These are phyloP conservation scores for Paraphaeosphaeria minitans DNA, from an alignment of 2,329 filamentous ascomycete genomes.

Conservation along the genomic window DNA sequence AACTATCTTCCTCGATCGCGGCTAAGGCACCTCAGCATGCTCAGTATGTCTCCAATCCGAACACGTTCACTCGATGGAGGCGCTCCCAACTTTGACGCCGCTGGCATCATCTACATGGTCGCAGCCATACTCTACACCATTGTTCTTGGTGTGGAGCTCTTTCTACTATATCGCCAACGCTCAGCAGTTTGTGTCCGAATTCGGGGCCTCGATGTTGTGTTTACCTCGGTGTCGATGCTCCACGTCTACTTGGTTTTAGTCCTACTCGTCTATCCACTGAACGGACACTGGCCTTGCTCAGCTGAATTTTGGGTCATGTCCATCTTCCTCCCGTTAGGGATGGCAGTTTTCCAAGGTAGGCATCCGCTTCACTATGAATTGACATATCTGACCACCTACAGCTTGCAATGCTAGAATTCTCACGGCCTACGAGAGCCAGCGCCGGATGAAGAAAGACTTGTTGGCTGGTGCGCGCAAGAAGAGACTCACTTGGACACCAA, in stretches of 20 bases:
- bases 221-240: slow-evolving; percentile 41
- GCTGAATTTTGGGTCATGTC: slow-evolving; percentile 50
- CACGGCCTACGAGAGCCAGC: slow-evolving; percentile 43
- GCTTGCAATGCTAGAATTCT: slow-evolving; percentile 46
- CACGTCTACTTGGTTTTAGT: slow-evolving; percentile 45
- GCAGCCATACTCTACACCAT: slow-evolving; percentile 42
- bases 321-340: slow-evolving; percentile 44
- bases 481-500: slow-evolving; percentile 35
- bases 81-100: slow-evolving; percentile 36
- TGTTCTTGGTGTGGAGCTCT: slow-evolving; percentile 35
- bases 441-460: slow-evolving; percentile 41
- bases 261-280: slow-evolving; percentile 45
- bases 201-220: slow-evolving; percentile 39
- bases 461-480: slow-evolving; percentile 43
- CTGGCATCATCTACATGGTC: slow-evolving; percentile 41
- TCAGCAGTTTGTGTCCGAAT: slow-evolving; percentile 41
- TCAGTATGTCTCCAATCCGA: slow-evolving; percentile 39
- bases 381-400: slow-evolving; percentile 15
- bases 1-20: slow-evolving; percentile 13
- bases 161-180: slow-evolving; percentile 35
- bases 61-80: slow-evolving; percentile 37
- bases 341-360: slow-evolving; percentile 47
- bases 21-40: slow-evolving; percentile 27
- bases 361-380: background rate
- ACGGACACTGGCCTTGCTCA: slow-evolving; percentile 41